Evolutionary conservation across 495 filamentous ascomycete genomes (phyloP).

Genomic region (Aspergillus egyptiacus): DNA sequence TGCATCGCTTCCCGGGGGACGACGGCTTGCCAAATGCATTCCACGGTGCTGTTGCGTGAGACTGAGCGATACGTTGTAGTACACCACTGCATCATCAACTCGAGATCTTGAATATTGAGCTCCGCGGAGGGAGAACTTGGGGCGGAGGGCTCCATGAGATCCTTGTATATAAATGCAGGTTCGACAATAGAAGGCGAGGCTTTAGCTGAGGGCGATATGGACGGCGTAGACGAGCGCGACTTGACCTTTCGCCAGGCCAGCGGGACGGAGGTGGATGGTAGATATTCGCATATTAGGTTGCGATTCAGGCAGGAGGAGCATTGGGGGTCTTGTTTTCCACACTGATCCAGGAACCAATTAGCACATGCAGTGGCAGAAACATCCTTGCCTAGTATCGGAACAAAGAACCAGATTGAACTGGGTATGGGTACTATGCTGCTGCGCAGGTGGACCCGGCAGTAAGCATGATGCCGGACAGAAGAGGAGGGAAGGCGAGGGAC

Average conservation of each 20-base stretch:
- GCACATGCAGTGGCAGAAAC: slow-evolving; percentile 1
- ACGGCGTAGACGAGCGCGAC: slow-evolving; percentile 15
- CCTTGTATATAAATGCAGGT: slow-evolving; percentile 5
- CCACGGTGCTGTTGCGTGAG: slow-evolving; percentile 25
- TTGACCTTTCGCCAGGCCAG: slow-evolving; percentile 23
- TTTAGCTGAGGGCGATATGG: slow-evolving; percentile 12
- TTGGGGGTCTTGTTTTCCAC: slow-evolving; percentile 8
- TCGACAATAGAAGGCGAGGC: slow-evolving; percentile 9
- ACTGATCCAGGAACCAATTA: slow-evolving; percentile 15
- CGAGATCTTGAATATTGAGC: slow-evolving; percentile 31
- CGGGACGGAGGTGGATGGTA: slow-evolving; percentile 22
- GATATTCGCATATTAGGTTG: slow-evolving; percentile 29
- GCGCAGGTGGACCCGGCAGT: background rate
- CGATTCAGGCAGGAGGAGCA: slow-evolving; percentile 33
- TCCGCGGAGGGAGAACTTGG: slow-evolving; percentile 2
- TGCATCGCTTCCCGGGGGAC: slow-evolving; percentile 41
- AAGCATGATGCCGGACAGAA: background rate
- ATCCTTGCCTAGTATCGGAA: background rate
- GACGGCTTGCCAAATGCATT: slow-evolving; percentile 40
- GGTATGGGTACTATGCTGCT: background rate
- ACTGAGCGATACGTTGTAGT: slow-evolving; percentile 40
- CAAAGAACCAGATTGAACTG: background rate
- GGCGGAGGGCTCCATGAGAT: slow-evolving; percentile 10
- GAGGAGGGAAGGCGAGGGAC: background rate
- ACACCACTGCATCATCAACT: slow-evolving; percentile 45